Evolutionary conservation across 768 basidiomycete genomes (phyloP).

Genomic region (Trichaptum fuscoviolaceum): DNA sequence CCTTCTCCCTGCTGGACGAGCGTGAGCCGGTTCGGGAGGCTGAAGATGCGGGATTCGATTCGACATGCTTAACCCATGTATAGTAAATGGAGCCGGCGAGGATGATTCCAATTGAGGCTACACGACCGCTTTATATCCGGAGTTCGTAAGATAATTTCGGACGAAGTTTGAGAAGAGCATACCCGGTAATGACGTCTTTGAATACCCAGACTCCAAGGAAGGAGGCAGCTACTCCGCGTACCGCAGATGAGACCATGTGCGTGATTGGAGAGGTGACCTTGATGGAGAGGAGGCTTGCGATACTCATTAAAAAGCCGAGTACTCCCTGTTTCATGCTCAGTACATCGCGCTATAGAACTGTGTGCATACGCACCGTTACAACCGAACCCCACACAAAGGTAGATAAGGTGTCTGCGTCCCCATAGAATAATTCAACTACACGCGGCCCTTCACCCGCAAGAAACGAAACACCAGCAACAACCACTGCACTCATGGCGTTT

Average conservation of each 20-base stretch:
- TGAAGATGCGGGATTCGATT: conserved; percentile 29
- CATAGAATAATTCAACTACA: conserved; percentile 56
- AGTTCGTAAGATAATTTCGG: conserved; percentile 7
- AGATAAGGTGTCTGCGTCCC: conserved; percentile 34
- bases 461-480: conserved; percentile 68
- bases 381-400: conserved; percentile 77
- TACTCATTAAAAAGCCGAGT: conserved; percentile 90
- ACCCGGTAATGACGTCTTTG: conserved; percentile 74
- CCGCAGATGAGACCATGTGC: conserved; percentile 95
- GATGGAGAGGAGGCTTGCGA: conserved; percentile 90
- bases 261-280: conserved; percentile 97
- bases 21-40: conserved; percentile 8
- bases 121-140: conserved; percentile 78
- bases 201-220: conserved; percentile 79
- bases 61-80: conserved; percentile 82
- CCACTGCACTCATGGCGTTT: conserved; percentile 71
- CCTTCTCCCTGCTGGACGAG: conserved; percentile 24
- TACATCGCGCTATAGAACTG: neutral
- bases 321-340: conserved; percentile 48
- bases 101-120: conserved; percentile 74
- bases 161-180: conserved; percentile 21
- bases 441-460: conserved; percentile 71
- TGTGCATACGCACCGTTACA: conserved; percentile 58
- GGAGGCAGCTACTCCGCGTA: conserved; percentile 90
- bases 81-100: conserved; percentile 63